A percentile compares a stretch with the other conserved stretches of the same genome.
phyloP scores from a whole-genome alignment of 768 basidiomycete genomes.

The Candolleomyces eurysporus region DNA sequence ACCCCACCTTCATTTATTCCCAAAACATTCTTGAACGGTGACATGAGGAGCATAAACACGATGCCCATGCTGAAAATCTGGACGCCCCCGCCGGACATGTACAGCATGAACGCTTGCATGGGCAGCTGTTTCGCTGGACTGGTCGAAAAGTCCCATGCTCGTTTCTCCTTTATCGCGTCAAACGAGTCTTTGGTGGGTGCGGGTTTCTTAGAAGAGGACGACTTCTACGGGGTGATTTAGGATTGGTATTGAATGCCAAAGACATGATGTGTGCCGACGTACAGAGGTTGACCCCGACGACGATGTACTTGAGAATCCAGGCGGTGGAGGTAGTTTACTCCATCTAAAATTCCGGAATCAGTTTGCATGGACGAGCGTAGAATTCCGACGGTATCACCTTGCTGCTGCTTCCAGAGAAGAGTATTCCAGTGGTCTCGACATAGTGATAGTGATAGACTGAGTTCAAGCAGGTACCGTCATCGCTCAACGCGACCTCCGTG shows the following conservation, averaged over 20 bases:
- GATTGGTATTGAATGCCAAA: background rate
- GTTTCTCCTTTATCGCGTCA: conserved; percentile 67
- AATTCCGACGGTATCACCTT: conserved; percentile 4
- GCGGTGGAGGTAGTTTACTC: conserved; percentile 62
- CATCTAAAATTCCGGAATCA: conserved; percentile 41
- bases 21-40: conserved; percentile 81
- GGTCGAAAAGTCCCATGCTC: conserved; percentile 85
- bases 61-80: conserved; percentile 98
- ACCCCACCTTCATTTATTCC: conserved; percentile 74
- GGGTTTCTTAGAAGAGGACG: conserved; percentile 36
- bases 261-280: conserved; percentile 12
- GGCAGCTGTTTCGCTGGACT: conserved; percentile 87
- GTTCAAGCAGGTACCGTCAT: background rate
- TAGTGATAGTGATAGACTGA: background rate
- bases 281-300: conserved; percentile 34
- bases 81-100: conserved; percentile 95
- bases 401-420: conserved; percentile 11
- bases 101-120: conserved; percentile 98
- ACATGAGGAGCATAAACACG: conserved; percentile 86
- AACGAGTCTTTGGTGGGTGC: conserved; percentile 46
- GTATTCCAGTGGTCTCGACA: conserved; percentile 13
- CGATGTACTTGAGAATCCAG: conserved; percentile 50
- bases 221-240: conserved; percentile 28
- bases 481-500: background rate
- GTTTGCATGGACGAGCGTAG: background rate